phyloP scores from a whole-genome alignment of 2,329 filamentous ascomycete genomes.

The Periconia macrospinosa region DNA sequence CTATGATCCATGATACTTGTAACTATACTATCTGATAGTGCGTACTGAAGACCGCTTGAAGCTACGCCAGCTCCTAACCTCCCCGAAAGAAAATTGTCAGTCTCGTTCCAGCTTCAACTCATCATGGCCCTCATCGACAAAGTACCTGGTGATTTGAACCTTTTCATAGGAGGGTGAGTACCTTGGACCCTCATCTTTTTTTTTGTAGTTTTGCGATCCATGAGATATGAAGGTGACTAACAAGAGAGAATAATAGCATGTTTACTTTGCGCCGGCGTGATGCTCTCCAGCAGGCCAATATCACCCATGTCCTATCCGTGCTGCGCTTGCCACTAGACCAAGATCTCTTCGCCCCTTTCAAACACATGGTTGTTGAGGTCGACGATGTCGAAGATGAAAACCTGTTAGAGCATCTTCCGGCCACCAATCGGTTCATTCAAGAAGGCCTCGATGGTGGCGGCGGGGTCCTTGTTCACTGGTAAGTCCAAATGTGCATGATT shows the following conservation, averaged over 20 bases:
- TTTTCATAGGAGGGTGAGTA: slow-evolving; percentile 79
- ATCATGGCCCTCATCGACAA: slow-evolving; percentile 64
- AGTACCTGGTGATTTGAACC: slow-evolving; percentile 68
- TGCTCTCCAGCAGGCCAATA: slow-evolving; percentile 69
- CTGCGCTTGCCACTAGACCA: slow-evolving; percentile 63
- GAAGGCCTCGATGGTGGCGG: slow-evolving; percentile 66
- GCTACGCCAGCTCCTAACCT: slow-evolving; percentile 17
- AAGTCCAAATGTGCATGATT: slow-evolving; percentile 45
- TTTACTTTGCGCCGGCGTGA: slow-evolving; percentile 75
- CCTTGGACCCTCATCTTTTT: slow-evolving; percentile 17
- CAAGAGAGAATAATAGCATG: slow-evolving; percentile 57
- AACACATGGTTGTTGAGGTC: slow-evolving; percentile 78
- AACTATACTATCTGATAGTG: background rate
- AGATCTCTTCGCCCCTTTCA: slow-evolving; percentile 62
- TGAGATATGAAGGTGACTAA: too few relatives aligned
- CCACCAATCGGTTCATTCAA: slow-evolving; percentile 81
- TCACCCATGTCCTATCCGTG: slow-evolving; percentile 91
- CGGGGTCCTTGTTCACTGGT: slow-evolving; percentile 72
- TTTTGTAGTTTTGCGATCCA: too few relatives aligned
- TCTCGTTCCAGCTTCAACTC: slow-evolving; percentile 1
- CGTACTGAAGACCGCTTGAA: background rate
- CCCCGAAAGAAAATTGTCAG: slow-evolving; percentile 18
- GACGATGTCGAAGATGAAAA: slow-evolving; percentile 92
- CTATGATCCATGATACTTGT: slow-evolving; percentile 6
- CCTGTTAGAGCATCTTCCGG: slow-evolving; percentile 76